Base-by-base conservation (phyloP, 306 rosid species). In the Notholithocarpus densiflorus region DNA sequence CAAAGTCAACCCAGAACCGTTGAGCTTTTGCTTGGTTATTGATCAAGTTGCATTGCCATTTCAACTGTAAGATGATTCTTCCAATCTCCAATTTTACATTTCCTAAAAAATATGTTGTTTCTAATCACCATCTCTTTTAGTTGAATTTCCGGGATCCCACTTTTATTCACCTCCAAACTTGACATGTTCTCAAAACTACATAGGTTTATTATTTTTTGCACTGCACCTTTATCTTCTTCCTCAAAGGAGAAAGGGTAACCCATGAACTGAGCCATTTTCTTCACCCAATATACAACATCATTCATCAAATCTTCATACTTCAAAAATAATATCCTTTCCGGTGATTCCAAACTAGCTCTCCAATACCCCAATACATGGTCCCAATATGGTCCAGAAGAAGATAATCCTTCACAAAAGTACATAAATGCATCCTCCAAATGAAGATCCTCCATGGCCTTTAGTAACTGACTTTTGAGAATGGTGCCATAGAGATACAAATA, bases 291-390 rank as follows among this genome's bases (percentile, higher is more conserved):
- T 2, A 24, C 17, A 4, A n/a, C 17, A 17, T 80, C 60, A n/a
- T 17, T 53, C 48, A 71, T 84, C 65, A 84, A 18, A 11, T 84
- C 82, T 32, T 80, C 79, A 6, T 31, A 84, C 55, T 54, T 79
- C 5, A 71, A 24, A 66, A 79, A 62, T 4, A 79, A 12, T 4
- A 77, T 66, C 74, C 56, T 80, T 17, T 72, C 6, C 0, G 76
- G 84, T 15, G 4, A 60, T 66, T 72, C 48, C 71, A 84, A 71
- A 52, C 79, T 76, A 37, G 77, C 75, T 14, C 27, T 56, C 81
- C 86, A 75, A 18, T 69, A 79, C 69, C 10, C 43, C 10, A 37
- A 0, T 6, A 6, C 43, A 37, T 37, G 43, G 2, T 37, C 10
- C 43, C 43, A 80, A 55, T 72, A 76, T 12, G 84, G 76, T 3